Percentiles rank a stretch among this genome's conserved stretches.
Conservation (phyloP, 2,329 filamentous ascomycete genomes). For the Peltaster fructicola region DNA sequence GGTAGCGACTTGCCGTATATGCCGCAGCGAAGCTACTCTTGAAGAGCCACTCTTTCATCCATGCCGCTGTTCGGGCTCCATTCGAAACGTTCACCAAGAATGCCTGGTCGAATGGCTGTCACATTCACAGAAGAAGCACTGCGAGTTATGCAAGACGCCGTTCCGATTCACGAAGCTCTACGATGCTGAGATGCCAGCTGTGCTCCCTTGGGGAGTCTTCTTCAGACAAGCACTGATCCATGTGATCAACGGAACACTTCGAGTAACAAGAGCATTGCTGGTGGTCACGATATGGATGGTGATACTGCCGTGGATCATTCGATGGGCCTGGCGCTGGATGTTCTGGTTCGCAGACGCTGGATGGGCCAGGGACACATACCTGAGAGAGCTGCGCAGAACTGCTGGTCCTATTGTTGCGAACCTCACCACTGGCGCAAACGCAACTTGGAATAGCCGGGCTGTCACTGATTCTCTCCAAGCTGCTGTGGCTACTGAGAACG, state of each 20-base stretch:
- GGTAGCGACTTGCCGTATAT: constrained; percentile 87
- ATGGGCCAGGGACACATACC: constrained; percentile 31
- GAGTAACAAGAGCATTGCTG: constrained; percentile 43
- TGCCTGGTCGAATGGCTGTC: constrained; percentile 98
- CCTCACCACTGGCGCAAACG: too few species aligned
- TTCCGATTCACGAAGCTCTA: constrained; percentile 98
- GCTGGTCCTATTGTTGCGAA: too few species aligned
- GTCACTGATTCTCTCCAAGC: too few species aligned
- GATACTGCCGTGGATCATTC: constrained; percentile 76
- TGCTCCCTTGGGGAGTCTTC: constrained; percentile 66
- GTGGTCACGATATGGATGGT: constrained; percentile 79
- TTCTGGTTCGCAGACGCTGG: constrained; percentile 87
- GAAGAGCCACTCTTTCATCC: constrained; percentile 88
- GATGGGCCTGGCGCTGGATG: constrained; percentile 78
- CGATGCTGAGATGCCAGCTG: constrained; percentile 77
- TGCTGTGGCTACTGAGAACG: too few species aligned
- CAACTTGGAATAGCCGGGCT: too few species aligned
- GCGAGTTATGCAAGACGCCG: constrained; percentile 95
- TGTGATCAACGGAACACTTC: constrained; percentile 26
- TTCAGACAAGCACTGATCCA: constrained; percentile 61
- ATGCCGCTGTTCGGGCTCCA: constrained; percentile 97
- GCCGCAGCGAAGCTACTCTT: constrained; percentile 66
- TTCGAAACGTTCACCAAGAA: constrained; percentile 95
- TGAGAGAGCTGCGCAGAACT: too few species aligned
- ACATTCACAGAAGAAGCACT: constrained; percentile 98